Evolutionary conservation across 2,329 filamentous ascomycete species (phyloP), one percentile per base, ranked within the genome.

Genomic region (Epichloe sylvatica): DNA sequence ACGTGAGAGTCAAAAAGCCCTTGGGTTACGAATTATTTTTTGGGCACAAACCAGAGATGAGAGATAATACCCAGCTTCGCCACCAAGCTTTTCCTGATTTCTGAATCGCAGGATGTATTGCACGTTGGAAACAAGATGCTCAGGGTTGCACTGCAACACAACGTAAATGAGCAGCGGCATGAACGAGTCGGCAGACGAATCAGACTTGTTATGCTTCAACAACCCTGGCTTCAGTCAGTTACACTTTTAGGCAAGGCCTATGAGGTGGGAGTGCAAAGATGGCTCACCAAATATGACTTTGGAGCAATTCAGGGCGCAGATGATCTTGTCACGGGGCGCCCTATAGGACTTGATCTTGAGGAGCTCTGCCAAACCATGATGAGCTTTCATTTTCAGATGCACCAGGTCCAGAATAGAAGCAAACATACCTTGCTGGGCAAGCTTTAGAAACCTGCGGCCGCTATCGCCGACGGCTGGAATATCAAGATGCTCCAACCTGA

Each of bases 51-150:
- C 85, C 57, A 98, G 70, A 7, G 92, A 97, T 34, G 91, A 97
- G 49, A 98, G 78, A 66, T 98, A 98, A 67, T 98, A 98, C 12
- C 92, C 92, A 13, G 92, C 91, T 71, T 98, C 92, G n/a, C 92
- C 92, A 23, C 86, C 86, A 1, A 98, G 80, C 65, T 97, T 97
- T 48, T 98, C 92, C 66, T 96, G 92, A 61, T 97, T 96, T 47
- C 92, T 81, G 70, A 98, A 98, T 43, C 94, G 83, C 47, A 97
- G 73, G 55, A 98, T 97, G 65, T 98, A 98, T 66, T 98, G 92
- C 3, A 98, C 87, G 64, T 98, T 98, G 52, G 90, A 96, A 25
- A 97, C 90, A 35, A 98, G 72, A 65, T 97, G 88, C 53, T 96
- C 90, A 0, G 92, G 92, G 58, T 95, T 96, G 42, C 89, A 88